phyloP scores from a whole-genome alignment of 2,329 filamentous ascomycete genomes.

The Xylariales sp. region DNA sequence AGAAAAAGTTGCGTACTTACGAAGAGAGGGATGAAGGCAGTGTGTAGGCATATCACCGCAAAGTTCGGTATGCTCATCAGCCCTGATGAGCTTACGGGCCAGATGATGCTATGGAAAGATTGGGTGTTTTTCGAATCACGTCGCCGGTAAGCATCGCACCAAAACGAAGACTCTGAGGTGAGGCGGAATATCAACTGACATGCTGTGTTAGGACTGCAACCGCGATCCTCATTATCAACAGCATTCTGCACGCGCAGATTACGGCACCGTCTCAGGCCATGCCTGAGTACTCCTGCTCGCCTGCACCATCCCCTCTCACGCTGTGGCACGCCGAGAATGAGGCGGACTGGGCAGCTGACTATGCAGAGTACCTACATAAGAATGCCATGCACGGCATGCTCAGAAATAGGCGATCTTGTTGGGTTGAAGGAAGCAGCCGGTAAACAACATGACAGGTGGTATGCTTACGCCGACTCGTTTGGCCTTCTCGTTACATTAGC shows the following conservation, averaged over 20 bases:
- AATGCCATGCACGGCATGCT: not conserved
- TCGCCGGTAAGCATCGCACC: not conserved
- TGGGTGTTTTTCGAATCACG: not conserved
- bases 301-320: not conserved
- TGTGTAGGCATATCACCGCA: not conserved
- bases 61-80: not conserved
- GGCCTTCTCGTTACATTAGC: not conserved
- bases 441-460: conserved; percentile 30
- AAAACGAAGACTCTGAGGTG: not conserved
- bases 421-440: conserved; percentile 4
- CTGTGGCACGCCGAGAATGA: not conserved
- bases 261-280: not conserved
- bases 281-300: not conserved
- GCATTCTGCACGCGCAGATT: not conserved
- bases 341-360: not conserved
- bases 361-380: not conserved
- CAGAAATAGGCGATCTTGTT: not conserved
- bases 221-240: not conserved
- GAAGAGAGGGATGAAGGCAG: not conserved
- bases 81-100: not conserved
- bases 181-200: not conserved
- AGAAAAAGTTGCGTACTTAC: not conserved
- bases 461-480: conserved; percentile 25
- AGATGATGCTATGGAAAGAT: not conserved
- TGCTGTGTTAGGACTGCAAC: not conserved